Conservation (phyloP, 2,329 filamentous ascomycete species). For the Bimuria novae-zelandiae region DNA sequence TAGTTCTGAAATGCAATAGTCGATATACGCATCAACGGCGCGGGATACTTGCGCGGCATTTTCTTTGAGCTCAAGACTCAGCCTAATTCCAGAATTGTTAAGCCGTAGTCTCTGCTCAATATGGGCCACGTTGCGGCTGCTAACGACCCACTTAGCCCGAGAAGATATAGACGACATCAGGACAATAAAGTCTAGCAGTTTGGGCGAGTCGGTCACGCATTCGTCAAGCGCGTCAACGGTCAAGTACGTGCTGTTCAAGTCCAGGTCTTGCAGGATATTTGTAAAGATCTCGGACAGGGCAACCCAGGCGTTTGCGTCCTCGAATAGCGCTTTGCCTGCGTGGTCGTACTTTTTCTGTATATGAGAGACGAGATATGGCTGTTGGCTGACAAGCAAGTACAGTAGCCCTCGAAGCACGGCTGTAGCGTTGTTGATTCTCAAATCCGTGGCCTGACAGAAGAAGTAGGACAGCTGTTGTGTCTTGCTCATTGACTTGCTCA, state of each 20-base stretch:
- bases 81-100: not conserved
- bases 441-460: constrained; percentile 1
- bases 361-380: not conserved
- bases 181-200: not conserved
- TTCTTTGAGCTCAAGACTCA: not conserved
- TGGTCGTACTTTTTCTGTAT: not conserved
- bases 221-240: not conserved
- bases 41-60: not conserved
- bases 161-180: not conserved
- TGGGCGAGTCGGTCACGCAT: not conserved
- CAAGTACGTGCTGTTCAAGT: not conserved
- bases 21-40: not conserved
- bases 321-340: not conserved
- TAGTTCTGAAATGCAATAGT: not conserved
- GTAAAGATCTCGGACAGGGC: not conserved
- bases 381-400: not conserved
- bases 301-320: not conserved
- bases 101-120: not conserved
- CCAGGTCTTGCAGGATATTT: not conserved
- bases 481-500: not conserved
- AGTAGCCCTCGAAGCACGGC: not conserved
- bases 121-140: not conserved
- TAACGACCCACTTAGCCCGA: not conserved
- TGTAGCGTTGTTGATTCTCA: too few relatives aligned
- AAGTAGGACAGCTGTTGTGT: not conserved